These are phyloP conservation scores for Ambrosia trifida DNA, from an alignment of 129 eudicot species.

Conservation along the genomic window DNA sequence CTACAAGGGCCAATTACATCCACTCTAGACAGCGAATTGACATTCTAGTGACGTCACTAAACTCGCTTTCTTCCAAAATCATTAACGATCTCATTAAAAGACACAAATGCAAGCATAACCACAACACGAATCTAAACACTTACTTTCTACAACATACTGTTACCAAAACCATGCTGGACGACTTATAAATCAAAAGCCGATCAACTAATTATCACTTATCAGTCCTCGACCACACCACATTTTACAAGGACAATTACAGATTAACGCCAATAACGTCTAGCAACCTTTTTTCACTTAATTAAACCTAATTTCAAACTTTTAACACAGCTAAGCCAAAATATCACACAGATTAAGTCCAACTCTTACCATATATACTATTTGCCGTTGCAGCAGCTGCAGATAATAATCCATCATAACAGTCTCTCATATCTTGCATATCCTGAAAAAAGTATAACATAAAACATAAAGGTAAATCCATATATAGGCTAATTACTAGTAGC, in stretches of 20 bases:
- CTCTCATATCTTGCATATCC: constrained; percentile 95
- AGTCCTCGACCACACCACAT: neutral
- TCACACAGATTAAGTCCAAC: constrained; percentile 7
- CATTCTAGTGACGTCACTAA: constrained; percentile 11
- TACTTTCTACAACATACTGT: constrained; percentile 5
- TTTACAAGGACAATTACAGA: constrained; percentile 1
- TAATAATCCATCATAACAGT: constrained; percentile 79
- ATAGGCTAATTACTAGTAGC: constrained; percentile 6
- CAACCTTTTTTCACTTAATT: constrained; percentile 1
- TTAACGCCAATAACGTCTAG: neutral
- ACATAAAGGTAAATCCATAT: neutral
- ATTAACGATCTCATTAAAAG: neutral
- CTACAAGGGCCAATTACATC: neutral
- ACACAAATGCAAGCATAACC: neutral
- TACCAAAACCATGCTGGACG: neutral
- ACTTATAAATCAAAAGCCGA: neutral
- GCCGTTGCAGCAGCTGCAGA: constrained; percentile 95
- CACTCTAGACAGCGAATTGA: neutral
- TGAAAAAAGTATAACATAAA: constrained; percentile 30
- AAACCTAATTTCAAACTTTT: neutral
- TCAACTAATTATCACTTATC: neutral
- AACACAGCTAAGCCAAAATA: neutral
- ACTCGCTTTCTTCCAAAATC: constrained; percentile 8
- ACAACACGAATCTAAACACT: neutral
- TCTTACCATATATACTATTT: constrained; percentile 85